phyloP scores from a whole-genome alignment of 345 rosid species.

The Arabis hirsuta region DNA sequence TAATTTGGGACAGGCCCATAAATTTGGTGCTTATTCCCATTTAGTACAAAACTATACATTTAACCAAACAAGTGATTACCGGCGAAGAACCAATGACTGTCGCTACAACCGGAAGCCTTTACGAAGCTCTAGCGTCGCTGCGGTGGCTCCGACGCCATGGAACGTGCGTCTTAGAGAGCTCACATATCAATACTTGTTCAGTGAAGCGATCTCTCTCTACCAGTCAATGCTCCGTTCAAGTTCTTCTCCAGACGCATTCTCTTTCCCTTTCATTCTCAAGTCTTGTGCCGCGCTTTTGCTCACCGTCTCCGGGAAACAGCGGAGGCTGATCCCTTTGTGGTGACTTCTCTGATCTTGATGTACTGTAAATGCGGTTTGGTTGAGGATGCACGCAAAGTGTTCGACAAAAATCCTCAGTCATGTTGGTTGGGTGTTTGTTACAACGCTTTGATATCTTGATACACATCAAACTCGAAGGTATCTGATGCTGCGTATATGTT shows the following conservation, averaged over 20 bases:
- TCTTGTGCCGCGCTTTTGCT: slow-evolving; percentile 76
- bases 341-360: slow-evolving; percentile 72
- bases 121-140: slow-evolving; percentile 26
- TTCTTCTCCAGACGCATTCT: slow-evolving; percentile 66
- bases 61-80: background rate
- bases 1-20: slow-evolving; percentile 31
- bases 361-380: slow-evolving; percentile 53
- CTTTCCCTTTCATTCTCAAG: slow-evolving; percentile 86
- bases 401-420: slow-evolving; percentile 62
- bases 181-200: slow-evolving; percentile 58
- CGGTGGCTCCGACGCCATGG: slow-evolving; percentile 55
- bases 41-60: background rate
- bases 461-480: slow-evolving; percentile 49
- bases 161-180: slow-evolving; percentile 64
- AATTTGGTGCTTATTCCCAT: background rate
- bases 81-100: slow-evolving; percentile 27
- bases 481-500: slow-evolving; percentile 56
- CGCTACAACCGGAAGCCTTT: background rate
- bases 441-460: slow-evolving; percentile 83
- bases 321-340: slow-evolving; percentile 79
- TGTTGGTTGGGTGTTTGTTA: slow-evolving; percentile 58
- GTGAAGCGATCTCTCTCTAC: slow-evolving; percentile 60
- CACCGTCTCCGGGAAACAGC: slow-evolving; percentile 61
- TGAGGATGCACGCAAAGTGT: slow-evolving; percentile 62
- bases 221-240: slow-evolving; percentile 76